A percentile compares a stretch with the other conserved stretches of the same genome.
Evolutionary conservation across 495 filamentous ascomycete species (phyloP).

Genomic region (Chaetomium fimeti): DNA sequence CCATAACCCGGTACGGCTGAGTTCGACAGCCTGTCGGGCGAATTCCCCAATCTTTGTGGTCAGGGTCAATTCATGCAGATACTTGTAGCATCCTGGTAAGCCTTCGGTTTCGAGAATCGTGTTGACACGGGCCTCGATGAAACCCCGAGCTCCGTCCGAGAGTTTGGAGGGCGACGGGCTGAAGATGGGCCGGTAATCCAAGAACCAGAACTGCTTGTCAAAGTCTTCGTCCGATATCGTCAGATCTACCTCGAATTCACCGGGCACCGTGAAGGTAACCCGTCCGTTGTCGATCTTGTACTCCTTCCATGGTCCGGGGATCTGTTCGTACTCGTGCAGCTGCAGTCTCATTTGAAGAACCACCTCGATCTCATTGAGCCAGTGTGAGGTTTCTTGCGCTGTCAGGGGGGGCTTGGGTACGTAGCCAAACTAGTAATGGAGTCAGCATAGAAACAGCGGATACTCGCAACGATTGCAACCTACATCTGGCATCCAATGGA

Average conservation of each 20-base stretch:
- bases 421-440: conserved; percentile 62
- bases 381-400: conserved; percentile 61
- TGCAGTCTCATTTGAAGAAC: conserved; percentile 75
- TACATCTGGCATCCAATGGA: conserved; percentile 74
- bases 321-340: conserved; percentile 72
- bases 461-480: conserved; percentile 29
- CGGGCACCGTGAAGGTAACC: conserved; percentile 76
- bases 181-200: conserved; percentile 86
- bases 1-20: conserved; percentile 61
- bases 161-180: conserved; percentile 61
- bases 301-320: conserved; percentile 68
- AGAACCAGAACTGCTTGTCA: conserved; percentile 80
- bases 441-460: conserved; percentile 17
- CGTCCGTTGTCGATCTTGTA: conserved; percentile 76
- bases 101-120: conserved; percentile 61
- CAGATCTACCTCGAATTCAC: conserved; percentile 91
- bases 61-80: conserved; percentile 78
- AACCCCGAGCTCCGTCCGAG: conserved; percentile 56
- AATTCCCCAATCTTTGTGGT: conserved; percentile 85
- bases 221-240: conserved; percentile 79
- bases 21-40: conserved; percentile 67
- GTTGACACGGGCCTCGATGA: conserved; percentile 71
- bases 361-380: conserved; percentile 76
- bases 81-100: conserved; percentile 73
- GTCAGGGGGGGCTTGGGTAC: conserved; percentile 70